Evolutionary conservation across 2,329 filamentous ascomycete species (phyloP), one percentile per base, ranked within the genome.

Genomic region (Monosporascus sp.): DNA sequence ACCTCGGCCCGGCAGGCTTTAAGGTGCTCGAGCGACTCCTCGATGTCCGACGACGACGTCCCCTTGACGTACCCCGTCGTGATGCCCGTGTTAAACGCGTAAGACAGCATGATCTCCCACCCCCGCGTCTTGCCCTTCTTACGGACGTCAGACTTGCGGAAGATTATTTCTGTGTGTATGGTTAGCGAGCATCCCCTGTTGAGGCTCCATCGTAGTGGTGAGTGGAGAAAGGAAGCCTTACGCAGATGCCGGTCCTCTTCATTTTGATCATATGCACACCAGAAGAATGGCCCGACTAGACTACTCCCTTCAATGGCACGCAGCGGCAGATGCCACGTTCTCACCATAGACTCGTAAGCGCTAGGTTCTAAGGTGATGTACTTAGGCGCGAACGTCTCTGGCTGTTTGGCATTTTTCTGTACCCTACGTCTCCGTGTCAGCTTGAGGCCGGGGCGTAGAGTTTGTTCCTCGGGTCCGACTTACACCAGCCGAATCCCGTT

Each of bases 81-180:
- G 57, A 84, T 74, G 57, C 71, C 70, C 2, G 75, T 78, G 14
- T 67, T 70, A 67, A 84, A 78, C 47, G 74, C 76, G 66, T 85
- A 74, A 3, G 80, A 83, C 38, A 85, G 74, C 72, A 83, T 82
- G 51, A 84, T 72, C 68, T 85, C 83, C 81, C 81, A 85, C 45
- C 83, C 83, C 51, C 83, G 78, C 17, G 82, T 85, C 62, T 74
- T 75, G 56, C 81, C 82, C 69, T 81, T 84, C 64, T 85, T 85
- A 49, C 80, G 79, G 36, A 85, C 82, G 61, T 85, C 82, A n/a
- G 80, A 83, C 67, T 85, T 85, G 59, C 83, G 79, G 62, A 82
- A 83, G 54, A 85, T 75, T 59, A 85, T 80, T 61, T 85, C 78
- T 81, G 53, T 3, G 6, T 27, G 3, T 25, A 7, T n/a, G 39